These are phyloP conservation scores for Podospora pseudoanserina DNA, from an alignment of 495 filamentous ascomycete species.

Conservation along the genomic window DNA sequence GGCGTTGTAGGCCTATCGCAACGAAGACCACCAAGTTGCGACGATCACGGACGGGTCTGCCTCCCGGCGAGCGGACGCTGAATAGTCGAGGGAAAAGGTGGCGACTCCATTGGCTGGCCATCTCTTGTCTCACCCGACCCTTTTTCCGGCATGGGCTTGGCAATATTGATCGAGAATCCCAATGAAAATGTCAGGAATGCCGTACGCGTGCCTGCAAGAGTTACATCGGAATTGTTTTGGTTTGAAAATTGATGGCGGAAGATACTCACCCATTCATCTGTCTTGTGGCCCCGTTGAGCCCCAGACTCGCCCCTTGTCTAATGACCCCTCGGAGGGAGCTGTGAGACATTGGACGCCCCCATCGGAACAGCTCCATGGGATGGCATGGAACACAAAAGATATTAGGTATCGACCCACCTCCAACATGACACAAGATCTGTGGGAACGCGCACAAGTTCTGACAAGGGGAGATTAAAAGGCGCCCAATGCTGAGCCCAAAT, in stretches of 20 bases:
- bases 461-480: not conserved
- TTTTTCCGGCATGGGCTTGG: not conserved
- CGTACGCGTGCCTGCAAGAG: not conserved
- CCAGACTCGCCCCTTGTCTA: not conserved
- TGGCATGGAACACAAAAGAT: not conserved
- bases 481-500: not conserved
- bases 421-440: not conserved
- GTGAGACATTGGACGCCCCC: not conserved
- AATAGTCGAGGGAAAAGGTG: not conserved
- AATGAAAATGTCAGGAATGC: not conserved
- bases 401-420: not conserved
- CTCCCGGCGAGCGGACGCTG: not conserved
- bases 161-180: not conserved
- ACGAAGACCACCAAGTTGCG: conserved; percentile 12
- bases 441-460: not conserved
- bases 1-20: conserved; percentile 5
- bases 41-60: conserved; percentile 11
- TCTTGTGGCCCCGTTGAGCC: too few species aligned
- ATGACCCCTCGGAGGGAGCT: not conserved
- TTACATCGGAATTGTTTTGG: not conserved
- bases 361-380: not conserved
- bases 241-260: not conserved
- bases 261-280: not conserved
- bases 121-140: conserved; percentile 2
- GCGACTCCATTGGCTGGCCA: not conserved